Percentiles rank a stretch among this genome's conserved stretches.
These are phyloP conservation scores for Pichia sp. DNA, from an alignment of 1,139 yeast species.

Conservation along the genomic window DNA sequence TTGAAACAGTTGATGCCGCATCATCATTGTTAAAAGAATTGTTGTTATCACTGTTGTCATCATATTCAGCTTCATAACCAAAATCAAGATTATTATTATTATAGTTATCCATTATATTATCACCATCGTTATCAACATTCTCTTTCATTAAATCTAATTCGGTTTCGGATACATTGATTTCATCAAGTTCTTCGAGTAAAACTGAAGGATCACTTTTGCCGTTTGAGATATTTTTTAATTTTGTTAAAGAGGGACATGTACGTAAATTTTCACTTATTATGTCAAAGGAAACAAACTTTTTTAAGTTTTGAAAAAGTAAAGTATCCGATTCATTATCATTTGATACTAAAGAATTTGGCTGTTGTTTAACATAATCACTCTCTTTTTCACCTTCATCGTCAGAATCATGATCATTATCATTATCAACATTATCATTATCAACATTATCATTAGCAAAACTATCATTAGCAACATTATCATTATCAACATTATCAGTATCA, in stretches of 20 bases:
- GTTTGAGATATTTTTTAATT: slow-evolving; percentile 38
- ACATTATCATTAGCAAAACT: slow-evolving; percentile 6
- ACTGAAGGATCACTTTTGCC: slow-evolving; percentile 34
- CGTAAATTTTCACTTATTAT: slow-evolving; percentile 20
- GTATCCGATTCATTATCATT: background rate
- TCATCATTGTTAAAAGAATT: slow-evolving; percentile 11
- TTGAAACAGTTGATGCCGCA: slow-evolving; percentile 19
- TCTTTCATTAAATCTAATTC: background rate
- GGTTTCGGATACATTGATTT: slow-evolving; percentile 13
- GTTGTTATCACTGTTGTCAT: background rate
- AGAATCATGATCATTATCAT: background rate
- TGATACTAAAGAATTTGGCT: background rate
- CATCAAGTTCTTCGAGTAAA: slow-evolving; percentile 30
- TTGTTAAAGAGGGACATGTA: slow-evolving; percentile 45
- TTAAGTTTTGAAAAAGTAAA: background rate
- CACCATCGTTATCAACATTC: slow-evolving; percentile 15
- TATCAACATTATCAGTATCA: slow-evolving; percentile 7
- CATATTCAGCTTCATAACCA: slow-evolving; percentile 6
- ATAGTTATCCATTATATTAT: slow-evolving; percentile 5
- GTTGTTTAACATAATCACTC: background rate
- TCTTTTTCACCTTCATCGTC: background rate
- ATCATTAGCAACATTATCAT: slow-evolving; percentile 19
- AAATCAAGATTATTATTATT: slow-evolving; percentile 5
- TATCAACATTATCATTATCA: slow-evolving; percentile 6
- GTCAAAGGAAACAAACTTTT: slow-evolving; percentile 4